These are phyloP conservation scores for Solanum corneliomulleri DNA, from an alignment of 257 asterid species.

Conservation along the genomic window DNA sequence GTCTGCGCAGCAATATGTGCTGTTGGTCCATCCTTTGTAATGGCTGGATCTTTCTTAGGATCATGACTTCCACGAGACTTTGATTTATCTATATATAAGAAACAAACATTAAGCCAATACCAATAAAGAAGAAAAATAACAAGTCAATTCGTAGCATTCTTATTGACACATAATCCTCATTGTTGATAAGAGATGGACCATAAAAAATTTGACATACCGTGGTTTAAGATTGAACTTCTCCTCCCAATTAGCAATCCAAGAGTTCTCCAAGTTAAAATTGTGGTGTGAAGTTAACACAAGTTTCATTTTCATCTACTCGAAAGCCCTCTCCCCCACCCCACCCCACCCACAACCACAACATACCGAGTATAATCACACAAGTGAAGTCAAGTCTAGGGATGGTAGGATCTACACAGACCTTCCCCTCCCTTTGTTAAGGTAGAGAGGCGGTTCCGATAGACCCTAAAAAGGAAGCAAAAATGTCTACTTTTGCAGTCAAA, in stretches of 20 bases:
- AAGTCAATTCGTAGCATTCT: neutral
- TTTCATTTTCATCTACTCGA: neutral
- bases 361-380: neutral
- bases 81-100: slow-evolving; percentile 39
- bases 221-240: neutral
- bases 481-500: neutral
- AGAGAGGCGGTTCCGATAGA: neutral
- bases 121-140: neutral
- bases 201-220: neutral
- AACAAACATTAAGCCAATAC: neutral
- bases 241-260: neutral
- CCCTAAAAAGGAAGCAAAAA: neutral
- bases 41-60: slow-evolving; percentile 50
- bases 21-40: slow-evolving; percentile 59
- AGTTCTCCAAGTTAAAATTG: neutral
- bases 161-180: neutral
- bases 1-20: slow-evolving; percentile 81
- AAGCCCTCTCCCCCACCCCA: neutral
- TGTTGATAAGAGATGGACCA: neutral
- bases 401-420: neutral
- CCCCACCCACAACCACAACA: neutral
- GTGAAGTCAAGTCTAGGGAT: neutral
- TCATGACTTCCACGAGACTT: slow-evolving; percentile 51
- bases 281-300: neutral
- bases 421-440: neutral